These are phyloP conservation scores for Chloranthus sessilifolius DNA, from an alignment of 164 flowering plant genomes.

Conservation along the genomic window DNA sequence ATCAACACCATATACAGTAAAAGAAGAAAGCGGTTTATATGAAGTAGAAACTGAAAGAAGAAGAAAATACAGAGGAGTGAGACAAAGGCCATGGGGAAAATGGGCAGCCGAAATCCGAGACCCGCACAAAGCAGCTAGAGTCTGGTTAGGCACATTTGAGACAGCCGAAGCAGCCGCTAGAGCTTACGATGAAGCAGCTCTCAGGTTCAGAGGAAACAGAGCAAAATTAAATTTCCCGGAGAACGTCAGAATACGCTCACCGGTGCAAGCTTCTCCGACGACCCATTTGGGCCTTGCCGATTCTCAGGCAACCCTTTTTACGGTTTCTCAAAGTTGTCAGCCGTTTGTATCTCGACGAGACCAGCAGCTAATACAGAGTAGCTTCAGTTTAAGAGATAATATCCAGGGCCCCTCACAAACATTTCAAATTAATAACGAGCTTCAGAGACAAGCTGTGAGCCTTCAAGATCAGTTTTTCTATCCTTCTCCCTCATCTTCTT, in stretches of 20 bases:
- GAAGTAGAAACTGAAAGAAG: slow-evolving; percentile 41
- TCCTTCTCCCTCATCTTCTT: too few species aligned
- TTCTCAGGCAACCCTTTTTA: slow-evolving; percentile 21
- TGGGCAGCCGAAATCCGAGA: slow-evolving; percentile 88
- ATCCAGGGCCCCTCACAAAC: too few species aligned
- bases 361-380: too few species aligned
- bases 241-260: slow-evolving; percentile 34
- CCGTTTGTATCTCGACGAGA: too few species aligned
- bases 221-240: slow-evolving; percentile 82
- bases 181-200: slow-evolving; percentile 79
- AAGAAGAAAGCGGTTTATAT: slow-evolving; percentile 7
- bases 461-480: too few species aligned
- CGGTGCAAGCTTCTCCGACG: slow-evolving; percentile 10
- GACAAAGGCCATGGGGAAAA: slow-evolving; percentile 85
- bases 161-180: slow-evolving; percentile 79
- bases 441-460: too few species aligned
- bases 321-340: slow-evolving; percentile 3
- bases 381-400: too few species aligned
- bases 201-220: slow-evolving; percentile 64
- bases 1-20: slow-evolving; percentile 1
- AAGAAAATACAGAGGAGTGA: slow-evolving; percentile 64
- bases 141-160: slow-evolving; percentile 80
- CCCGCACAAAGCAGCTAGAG: slow-evolving; percentile 75
- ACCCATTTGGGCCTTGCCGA: slow-evolving; percentile 12
- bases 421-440: too few species aligned